phyloP scores from a whole-genome alignment of 306 rosid genomes.

The Gynostemma pentaphyllum region DNA sequence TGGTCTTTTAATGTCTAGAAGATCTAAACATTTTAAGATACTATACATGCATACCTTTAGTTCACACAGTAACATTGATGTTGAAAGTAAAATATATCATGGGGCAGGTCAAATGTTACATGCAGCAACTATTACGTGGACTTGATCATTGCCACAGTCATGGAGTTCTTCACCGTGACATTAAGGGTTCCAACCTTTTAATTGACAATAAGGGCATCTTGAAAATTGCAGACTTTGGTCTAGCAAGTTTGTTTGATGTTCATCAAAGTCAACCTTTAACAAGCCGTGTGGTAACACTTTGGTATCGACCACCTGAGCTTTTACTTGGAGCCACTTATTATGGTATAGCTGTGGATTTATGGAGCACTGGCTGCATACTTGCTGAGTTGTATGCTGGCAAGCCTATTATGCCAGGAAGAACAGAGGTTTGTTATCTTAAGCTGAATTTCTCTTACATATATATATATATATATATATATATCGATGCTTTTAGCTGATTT shows the following conservation, averaged over 20 bases:
- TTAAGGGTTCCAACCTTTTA: slow-evolving; percentile 90
- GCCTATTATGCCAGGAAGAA: slow-evolving; percentile 97
- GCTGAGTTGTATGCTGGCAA: slow-evolving; percentile 89
- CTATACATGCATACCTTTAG: not conserved
- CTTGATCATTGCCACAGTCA: slow-evolving; percentile 83
- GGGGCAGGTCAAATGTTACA: slow-evolving; percentile 87
- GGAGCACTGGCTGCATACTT: slow-evolving; percentile 94
- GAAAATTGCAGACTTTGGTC: slow-evolving; percentile 88
- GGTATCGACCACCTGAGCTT: slow-evolving; percentile 94
- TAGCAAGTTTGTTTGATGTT: slow-evolving; percentile 78
- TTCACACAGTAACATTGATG: not conserved
- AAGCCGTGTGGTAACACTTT: slow-evolving; percentile 89
- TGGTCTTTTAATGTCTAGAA: not conserved
- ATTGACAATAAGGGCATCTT: slow-evolving; percentile 72
- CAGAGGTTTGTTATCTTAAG: slow-evolving; percentile 43
- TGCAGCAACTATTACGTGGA: slow-evolving; percentile 78
- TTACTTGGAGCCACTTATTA: slow-evolving; percentile 91
- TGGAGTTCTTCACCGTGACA: slow-evolving; percentile 85
- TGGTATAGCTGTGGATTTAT: slow-evolving; percentile 73
- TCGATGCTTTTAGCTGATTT: not conserved
- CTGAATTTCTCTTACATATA: not conserved
- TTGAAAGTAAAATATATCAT: slow-evolving; percentile 14
- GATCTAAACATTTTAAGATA: not conserved
- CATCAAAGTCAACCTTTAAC: slow-evolving; percentile 67
- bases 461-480: no score